Conservation (phyloP, 2,329 filamentous ascomycete genomes). For the Microcyclospora pomicola region DNA sequence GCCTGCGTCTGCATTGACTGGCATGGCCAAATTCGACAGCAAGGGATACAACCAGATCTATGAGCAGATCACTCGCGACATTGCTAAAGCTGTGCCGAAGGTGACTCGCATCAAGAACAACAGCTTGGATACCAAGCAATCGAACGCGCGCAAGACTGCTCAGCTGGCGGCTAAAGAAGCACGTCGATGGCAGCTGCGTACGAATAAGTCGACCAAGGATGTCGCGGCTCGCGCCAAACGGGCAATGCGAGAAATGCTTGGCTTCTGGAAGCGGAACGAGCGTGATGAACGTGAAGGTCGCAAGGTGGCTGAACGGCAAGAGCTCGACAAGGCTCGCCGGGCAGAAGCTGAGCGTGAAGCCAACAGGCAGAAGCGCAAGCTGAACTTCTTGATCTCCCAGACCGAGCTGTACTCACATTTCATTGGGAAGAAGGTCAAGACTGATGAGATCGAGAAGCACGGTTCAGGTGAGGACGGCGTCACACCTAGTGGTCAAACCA, state of each 20-base stretch:
- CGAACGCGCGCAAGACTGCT: conserved; percentile 96
- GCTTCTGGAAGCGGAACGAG: conserved; percentile 98
- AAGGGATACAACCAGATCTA: conserved; percentile 87
- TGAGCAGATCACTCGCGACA: conserved; percentile 91
- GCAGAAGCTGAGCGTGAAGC: conserved; percentile 96
- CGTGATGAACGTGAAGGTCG: conserved; percentile 89
- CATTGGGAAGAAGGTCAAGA: conserved; percentile 98
- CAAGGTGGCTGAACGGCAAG: conserved; percentile 87
- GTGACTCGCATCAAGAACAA: conserved; percentile 77
- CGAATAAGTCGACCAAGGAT: conserved; percentile 97
- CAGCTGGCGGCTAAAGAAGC: conserved; percentile 95
- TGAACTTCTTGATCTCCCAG: conserved; percentile 98
- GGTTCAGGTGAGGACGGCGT: conserved; percentile 64
- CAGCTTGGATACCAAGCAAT: conserved; percentile 73
- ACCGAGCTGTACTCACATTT: conserved; percentile 99
- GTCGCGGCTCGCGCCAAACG: conserved; percentile 92
- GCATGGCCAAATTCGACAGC: conserved; percentile 22
- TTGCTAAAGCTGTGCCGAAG: conserved; percentile 85
- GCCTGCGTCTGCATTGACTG: conserved; percentile 18
- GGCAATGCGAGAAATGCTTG: conserved; percentile 98
- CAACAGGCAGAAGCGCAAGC: conserved; percentile 92
- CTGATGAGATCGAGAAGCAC: conserved; percentile 80
- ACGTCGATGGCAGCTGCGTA: conserved; percentile 89
- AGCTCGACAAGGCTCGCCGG: conserved; percentile 91
- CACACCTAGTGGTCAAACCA: conserved; percentile 39